Conservation (phyloP, 1,284 basidiomycete species). For the Singerocomus rubriflavus region DNA sequence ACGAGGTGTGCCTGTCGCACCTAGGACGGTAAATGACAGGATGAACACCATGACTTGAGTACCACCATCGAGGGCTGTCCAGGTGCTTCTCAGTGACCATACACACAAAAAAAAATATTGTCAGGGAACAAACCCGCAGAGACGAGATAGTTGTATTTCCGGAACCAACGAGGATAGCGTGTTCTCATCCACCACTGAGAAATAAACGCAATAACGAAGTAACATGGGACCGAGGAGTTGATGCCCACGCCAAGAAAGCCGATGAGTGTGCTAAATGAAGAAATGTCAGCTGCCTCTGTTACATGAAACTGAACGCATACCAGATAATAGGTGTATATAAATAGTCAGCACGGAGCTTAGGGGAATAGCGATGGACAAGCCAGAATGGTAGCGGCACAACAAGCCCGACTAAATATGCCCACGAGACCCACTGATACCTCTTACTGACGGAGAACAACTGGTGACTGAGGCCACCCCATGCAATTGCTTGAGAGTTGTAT, state of each 20-base stretch:
- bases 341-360: slow-evolving; percentile 42
- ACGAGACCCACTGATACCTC: slow-evolving; percentile 57
- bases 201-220: slow-evolving; percentile 46
- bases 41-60: slow-evolving; percentile 70
- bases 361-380: slow-evolving; percentile 44
- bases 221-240: slow-evolving; percentile 39
- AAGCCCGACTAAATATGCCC: slow-evolving; percentile 54
- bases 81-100: not conserved
- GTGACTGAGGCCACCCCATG: slow-evolving; percentile 63
- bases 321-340: slow-evolving; percentile 44
- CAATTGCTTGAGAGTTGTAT: slow-evolving; percentile 62
- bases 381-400: slow-evolving; percentile 55
- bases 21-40: slow-evolving; percentile 69
- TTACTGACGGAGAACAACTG: slow-evolving; percentile 52
- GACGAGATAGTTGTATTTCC: slow-evolving; percentile 46
- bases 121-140: slow-evolving; percentile 36
- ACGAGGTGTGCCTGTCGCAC: slow-evolving; percentile 54
- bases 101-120: too few relatives aligned
- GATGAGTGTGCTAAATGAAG: slow-evolving; percentile 29
- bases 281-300: not conserved
- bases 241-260: slow-evolving; percentile 46
- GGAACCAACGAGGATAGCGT: slow-evolving; percentile 56
- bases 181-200: slow-evolving; percentile 60
- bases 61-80: slow-evolving; percentile 54
- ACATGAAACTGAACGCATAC: slow-evolving; percentile 20